Conservation (phyloP, 225 moss, liverwort and hornwort genomes). For the Takakia lepidozioides region DNA sequence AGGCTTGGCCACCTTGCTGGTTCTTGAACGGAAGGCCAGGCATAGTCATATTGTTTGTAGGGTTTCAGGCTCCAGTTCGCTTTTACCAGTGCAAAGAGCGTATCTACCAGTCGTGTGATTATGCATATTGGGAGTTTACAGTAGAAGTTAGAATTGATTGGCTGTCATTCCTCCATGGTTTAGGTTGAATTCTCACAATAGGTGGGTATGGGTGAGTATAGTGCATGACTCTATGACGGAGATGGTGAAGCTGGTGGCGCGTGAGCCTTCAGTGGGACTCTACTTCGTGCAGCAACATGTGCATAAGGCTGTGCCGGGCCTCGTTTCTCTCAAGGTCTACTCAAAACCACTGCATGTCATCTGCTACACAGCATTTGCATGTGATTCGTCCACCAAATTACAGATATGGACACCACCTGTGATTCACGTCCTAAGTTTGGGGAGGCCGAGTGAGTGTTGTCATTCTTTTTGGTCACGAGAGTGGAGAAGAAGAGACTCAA, state of each 20-base stretch:
- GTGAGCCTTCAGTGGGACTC: slow-evolving; percentile 93
- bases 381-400: neutral
- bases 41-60: neutral
- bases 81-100: too few species aligned
- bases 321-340: slow-evolving; percentile 81
- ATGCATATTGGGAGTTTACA: too few species aligned
- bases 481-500: too few species aligned
- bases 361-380: neutral
- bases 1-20: too few species aligned
- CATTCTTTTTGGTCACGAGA: too few species aligned
- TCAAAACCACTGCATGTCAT: too few species aligned
- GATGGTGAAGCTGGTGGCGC: slow-evolving; percentile 81
- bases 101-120: too few species aligned
- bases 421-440: too few species aligned
- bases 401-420: too few species aligned
- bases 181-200: slow-evolving; percentile 4
- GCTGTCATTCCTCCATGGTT: neutral
- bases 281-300: slow-evolving; percentile 99
- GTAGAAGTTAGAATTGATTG: neutral
- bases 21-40: neutral
- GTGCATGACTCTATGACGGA: slow-evolving; percentile 79
- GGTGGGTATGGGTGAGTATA: slow-evolving; percentile 13
- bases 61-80: too few species aligned
- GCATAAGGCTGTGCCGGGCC: slow-evolving; percentile 88
- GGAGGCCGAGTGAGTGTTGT: too few species aligned